A percentile compares a stretch with the other conserved stretches of the same genome.
Conservation (phyloP, 345 rosid genomes). For the Camelina laxa region DNA sequence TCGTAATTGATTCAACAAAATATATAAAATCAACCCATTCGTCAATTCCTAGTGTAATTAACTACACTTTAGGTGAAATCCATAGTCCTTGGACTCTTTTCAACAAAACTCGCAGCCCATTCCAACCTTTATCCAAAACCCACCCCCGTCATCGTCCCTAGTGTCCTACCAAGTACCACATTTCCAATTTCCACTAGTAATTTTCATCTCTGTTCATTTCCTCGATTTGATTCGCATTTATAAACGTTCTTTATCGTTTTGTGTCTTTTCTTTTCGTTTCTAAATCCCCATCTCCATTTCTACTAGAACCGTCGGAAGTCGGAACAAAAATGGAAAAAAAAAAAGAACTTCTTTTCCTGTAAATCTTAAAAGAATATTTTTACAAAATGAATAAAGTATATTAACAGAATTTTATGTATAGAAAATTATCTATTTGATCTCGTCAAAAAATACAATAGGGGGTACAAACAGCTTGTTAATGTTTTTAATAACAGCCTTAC, state of each 20-base stretch:
- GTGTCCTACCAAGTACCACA: too few species aligned
- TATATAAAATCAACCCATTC: too few species aligned
- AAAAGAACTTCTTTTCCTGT: too few species aligned
- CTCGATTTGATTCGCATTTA: not conserved
- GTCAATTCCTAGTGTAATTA: too few species aligned
- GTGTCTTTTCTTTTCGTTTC: not conserved
- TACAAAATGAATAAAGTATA: not conserved
- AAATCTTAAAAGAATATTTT: not conserved
- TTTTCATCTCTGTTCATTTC: not conserved
- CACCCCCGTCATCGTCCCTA: too few species aligned
- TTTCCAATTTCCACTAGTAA: too few species aligned
- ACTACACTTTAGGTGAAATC: too few species aligned
- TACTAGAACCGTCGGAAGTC: not conserved
- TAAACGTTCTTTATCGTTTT: not conserved
- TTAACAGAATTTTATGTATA: not conserved
- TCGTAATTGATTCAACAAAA: too few species aligned
- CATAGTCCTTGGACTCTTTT: too few species aligned
- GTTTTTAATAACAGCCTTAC: slow-evolving; percentile 12
- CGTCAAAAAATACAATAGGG: slow-evolving; percentile 33
- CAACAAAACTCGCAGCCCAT: too few species aligned
- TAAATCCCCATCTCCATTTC: not conserved
- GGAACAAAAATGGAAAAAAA: too few species aligned
- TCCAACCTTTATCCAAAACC: too few species aligned
- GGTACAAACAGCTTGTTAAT: not conserved
- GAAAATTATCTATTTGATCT: slow-evolving; percentile 16